A percentile compares a stretch with the other conserved stretches of the same genome.
Conservation (phyloP, 2,329 filamentous ascomycete species). For the Trichoderma sp. region DNA sequence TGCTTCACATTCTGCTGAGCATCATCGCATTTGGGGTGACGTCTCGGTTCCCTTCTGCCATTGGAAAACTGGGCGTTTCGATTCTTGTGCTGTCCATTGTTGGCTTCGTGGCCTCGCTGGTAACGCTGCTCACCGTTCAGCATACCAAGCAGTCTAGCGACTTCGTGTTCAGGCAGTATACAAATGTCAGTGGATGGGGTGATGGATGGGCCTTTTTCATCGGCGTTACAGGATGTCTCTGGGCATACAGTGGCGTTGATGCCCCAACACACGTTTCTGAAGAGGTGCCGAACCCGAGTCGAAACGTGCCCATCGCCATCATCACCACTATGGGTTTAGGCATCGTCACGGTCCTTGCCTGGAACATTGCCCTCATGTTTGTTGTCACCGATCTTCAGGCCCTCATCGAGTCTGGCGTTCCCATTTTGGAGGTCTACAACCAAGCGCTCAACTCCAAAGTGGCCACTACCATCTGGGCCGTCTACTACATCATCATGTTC, state of each 20-base stretch:
- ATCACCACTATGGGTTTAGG: conserved; percentile 35
- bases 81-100: conserved; percentile 34
- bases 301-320: conserved; percentile 36
- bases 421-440: conserved; percentile 36
- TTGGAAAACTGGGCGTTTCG: conserved; percentile 34
- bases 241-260: conserved; percentile 35
- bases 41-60: conserved; percentile 33
- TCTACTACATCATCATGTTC: conserved; percentile 37
- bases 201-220: conserved; percentile 36
- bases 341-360: conserved; percentile 33
- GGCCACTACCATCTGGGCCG: conserved; percentile 35
- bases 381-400: conserved; percentile 35
- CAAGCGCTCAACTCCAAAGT: conserved; percentile 34
- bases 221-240: conserved; percentile 34
- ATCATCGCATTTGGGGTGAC: conserved; percentile 34
- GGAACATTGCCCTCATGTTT: conserved; percentile 37
- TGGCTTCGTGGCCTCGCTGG: conserved; percentile 35
- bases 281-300: conserved; percentile 36
- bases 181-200: conserved; percentile 35
- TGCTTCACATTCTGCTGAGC: conserved; percentile 35
- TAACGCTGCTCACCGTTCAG: conserved; percentile 33
- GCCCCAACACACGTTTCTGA: conserved; percentile 34
- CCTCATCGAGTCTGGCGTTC: conserved; percentile 33
- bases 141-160: conserved; percentile 31
- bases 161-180: conserved; percentile 34